Base-by-base conservation (phyloP, 2,329 filamentous ascomycete genomes). In the Fusarium pininemorale region DNA sequence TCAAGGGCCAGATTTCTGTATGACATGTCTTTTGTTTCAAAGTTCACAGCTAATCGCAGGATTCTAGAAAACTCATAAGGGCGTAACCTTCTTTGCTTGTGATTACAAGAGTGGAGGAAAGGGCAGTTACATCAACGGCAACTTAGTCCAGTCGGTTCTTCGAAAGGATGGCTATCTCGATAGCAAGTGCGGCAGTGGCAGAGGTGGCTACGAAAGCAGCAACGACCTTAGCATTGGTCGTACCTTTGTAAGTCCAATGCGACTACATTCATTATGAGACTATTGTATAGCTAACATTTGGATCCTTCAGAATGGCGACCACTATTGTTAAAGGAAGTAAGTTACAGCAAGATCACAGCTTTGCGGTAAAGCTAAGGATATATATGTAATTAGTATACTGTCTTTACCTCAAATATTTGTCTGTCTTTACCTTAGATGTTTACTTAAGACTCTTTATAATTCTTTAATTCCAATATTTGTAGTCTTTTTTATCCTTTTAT, bases 381-480 rank as follows among this genome's bases (percentile, higher is more conserved):
- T 16, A 8, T 6, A 16, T 20, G 0, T 48, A 22, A 5, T 3
- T 28, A 30, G 26, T 9, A 30, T 22, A 6, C 45, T 16, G 45
- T 48, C 45, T 28, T 30, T 48, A 30, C 20, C 45, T 48, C 1
- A 13, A 1, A 9, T 20, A 4, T 4, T 9, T 26, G 0, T 45
- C 42, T 26, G 24, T 45, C 42, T 26, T 18, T 45, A 4, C 24
- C 10, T 12, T 8, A 12, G 2, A 8, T 26, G 0, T 8, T 26
- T 4, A 26, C 5, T 26, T 9, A 5, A 26, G 7, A 26, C 4
- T 13, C 0, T 20, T 6, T 3, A 20, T 6, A 13, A 0, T 6
- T 45, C 0, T 9, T 26, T 13, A 7, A 16, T 45, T 26, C 0
- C 0, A 0, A 13, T 0, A 26, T 26, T 20, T 45, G 24, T 6